Evolutionary conservation across 23 red algal species (phyloP).

Genomic region (Chondrus crispus): DNA sequence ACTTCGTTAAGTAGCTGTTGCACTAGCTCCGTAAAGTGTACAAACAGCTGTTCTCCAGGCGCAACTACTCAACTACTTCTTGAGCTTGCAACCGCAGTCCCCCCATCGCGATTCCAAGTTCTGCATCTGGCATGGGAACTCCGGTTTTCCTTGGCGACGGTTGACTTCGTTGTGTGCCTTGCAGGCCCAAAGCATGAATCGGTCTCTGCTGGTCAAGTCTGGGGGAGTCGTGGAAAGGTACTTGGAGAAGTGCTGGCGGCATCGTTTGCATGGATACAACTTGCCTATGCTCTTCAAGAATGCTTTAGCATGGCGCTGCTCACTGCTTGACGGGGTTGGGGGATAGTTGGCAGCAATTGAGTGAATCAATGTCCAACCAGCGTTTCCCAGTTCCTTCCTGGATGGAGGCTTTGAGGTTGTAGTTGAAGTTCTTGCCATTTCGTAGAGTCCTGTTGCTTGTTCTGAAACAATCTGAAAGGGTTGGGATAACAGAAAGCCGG

Average conservation of each 20-base stretch:
- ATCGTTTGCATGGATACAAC: constrained; percentile 64
- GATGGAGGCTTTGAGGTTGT: not conserved
- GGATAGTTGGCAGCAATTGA: constrained; percentile 71
- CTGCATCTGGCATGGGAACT: constrained; percentile 53
- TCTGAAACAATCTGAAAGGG: not conserved
- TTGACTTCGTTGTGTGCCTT: constrained; percentile 69
- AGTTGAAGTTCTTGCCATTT: too few relatives aligned
- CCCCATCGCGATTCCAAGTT: constrained; percentile 52
- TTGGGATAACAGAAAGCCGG: too few relatives aligned
- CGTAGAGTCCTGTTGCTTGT: not conserved
- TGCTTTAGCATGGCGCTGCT: constrained; percentile 39
- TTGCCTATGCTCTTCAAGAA: constrained; percentile 53
- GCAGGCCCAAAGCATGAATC: constrained; percentile 71
- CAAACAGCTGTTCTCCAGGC: too few relatives aligned
- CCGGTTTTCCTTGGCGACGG: constrained; percentile 29
- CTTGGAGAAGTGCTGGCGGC: constrained; percentile 64
- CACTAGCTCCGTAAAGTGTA: too few relatives aligned
- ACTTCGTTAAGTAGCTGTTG: too few relatives aligned
- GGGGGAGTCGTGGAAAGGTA: constrained; percentile 44
- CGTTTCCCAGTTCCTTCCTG: constrained; percentile 55
- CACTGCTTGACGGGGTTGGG: constrained; percentile 30
- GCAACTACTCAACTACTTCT: constrained; percentile 35
- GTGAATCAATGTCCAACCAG: constrained; percentile 70
- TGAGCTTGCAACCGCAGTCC: constrained; percentile 60
- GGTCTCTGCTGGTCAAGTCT: constrained; percentile 26